Evolutionary conservation across 2,329 filamentous ascomycete genomes (phyloP), one percentile per base, ranked within the genome.

Genomic region (Fusarium compactum): DNA sequence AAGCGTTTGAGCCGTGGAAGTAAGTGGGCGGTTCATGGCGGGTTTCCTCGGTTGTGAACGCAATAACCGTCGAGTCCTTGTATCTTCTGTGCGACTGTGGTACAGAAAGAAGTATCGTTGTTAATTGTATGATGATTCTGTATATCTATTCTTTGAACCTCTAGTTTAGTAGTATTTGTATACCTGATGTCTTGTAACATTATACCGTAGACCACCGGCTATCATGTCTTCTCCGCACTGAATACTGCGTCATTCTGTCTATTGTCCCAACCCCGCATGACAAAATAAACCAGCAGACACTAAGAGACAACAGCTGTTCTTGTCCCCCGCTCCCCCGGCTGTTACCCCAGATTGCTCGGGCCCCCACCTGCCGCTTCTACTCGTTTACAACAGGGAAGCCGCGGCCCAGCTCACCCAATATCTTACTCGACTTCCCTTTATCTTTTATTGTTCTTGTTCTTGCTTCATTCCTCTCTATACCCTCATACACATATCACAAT

Each of bases 401-500:
- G 63, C 72, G 72, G 72, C 70, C 60, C 72, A 71, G 45, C 44
- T 57, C 64, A 43, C 24, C n/a, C 34, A 43, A 48, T 64, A 48
- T 51, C 53, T 57, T 54, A 55, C 56, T 48, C 58, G 40, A 60
- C 47, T 46, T 52, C 40, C 34, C 51, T 57, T 18, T 11, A 25
- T 18, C 10, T 60, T 48, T 30, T 34, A 11, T 48, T 20, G n/a
- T 60, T 58, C 50, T 53, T 14, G 16, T 47, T 51, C 58, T 43
- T n/a, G 41, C 59, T 38, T 30, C 18, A 45, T 41, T 57, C 55
- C 55, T 61, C 18, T 47, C 44, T 61, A 12, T 44, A 30, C 29
- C 25, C 41, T 34, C 25, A n/a, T 32, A 38, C 55, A 58, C 27
- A 34, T 18, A 47, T 59, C 72, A 80, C 76, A 67, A 92, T 93